Evolutionary conservation across 2,329 filamentous ascomycete species (phyloP).

Genomic region (Endoconidiophora polonica): DNA sequence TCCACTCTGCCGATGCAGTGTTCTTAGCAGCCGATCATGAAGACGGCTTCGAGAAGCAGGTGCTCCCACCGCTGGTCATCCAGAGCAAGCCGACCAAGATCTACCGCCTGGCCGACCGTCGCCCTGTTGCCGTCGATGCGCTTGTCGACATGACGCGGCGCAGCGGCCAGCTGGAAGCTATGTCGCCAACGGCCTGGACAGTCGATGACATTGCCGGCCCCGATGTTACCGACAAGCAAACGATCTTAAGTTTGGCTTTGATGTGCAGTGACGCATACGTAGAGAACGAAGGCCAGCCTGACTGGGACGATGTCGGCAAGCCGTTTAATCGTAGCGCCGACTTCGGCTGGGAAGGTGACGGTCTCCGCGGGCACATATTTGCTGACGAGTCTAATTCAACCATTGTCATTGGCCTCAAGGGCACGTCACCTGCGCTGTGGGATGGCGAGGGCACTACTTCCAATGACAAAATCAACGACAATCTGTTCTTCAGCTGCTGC

Average conservation of each 20-base stretch:
- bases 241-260: slow-evolving; percentile 65
- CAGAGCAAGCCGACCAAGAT: slow-evolving; percentile 54
- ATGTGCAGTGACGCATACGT: slow-evolving; percentile 89
- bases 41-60: slow-evolving; percentile 35
- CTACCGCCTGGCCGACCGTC: slow-evolving; percentile 64
- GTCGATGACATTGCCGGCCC: slow-evolving; percentile 63
- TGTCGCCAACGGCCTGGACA: slow-evolving; percentile 65
- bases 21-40: slow-evolving; percentile 47
- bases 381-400: slow-evolving; percentile 73
- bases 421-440: slow-evolving; percentile 77
- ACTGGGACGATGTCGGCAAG: slow-evolving; percentile 69
- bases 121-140: slow-evolving; percentile 58
- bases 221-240: slow-evolving; percentile 71
- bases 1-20: slow-evolving; percentile 34
- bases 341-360: slow-evolving; percentile 86
- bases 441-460: slow-evolving; percentile 95
- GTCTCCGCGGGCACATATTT: slow-evolving; percentile 82
- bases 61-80: slow-evolving; percentile 37
- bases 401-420: slow-evolving; percentile 82
- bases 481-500: slow-evolving; percentile 94
- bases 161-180: slow-evolving; percentile 47
- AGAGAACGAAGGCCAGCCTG: slow-evolving; percentile 47
- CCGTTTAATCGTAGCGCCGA: slow-evolving; percentile 74
- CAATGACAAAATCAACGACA: slow-evolving; percentile 96
- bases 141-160: slow-evolving; percentile 58